phyloP scores from a whole-genome alignment of 805 yeast species.

The Lipomyces sp. region DNA sequence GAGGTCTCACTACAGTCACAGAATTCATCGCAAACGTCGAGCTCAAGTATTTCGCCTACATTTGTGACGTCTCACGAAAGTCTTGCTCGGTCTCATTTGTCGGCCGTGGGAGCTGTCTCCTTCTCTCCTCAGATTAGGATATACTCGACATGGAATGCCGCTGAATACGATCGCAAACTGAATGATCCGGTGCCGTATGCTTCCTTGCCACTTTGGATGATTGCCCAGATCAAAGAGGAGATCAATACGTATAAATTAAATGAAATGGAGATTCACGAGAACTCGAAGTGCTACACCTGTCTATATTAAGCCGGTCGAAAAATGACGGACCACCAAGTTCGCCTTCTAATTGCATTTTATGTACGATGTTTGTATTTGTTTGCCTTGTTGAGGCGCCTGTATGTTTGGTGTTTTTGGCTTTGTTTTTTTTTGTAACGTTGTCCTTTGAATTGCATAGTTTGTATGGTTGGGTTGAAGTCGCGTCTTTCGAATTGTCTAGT shows the following conservation, averaged over 20 bases:
- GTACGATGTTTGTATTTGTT: not conserved
- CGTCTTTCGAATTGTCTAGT: no score
- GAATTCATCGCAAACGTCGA: no score
- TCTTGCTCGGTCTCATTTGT: no score
- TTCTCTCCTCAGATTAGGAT: constrained; percentile 81
- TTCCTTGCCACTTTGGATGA: constrained; percentile 45
- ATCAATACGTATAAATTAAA: constrained; percentile 67
- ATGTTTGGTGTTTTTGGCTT: not conserved
- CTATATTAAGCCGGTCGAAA: constrained; percentile 63
- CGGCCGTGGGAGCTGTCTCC: constrained; percentile 42
- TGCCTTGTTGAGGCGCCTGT: no score
- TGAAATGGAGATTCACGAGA: constrained; percentile 79
- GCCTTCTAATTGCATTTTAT: not conserved
- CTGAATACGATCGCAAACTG: constrained; percentile 71
- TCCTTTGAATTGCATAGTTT: not conserved
- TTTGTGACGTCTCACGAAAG: no score
- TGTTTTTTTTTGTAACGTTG: not conserved
- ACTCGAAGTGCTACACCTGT: constrained; percentile 77
- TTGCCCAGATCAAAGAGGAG: constrained; percentile 82
- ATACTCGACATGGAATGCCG: constrained; percentile 77
- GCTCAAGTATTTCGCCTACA: no score
- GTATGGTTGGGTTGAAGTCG: no score
- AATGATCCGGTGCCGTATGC: constrained; percentile 20
- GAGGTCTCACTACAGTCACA: no score
- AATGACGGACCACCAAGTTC: not conserved